These are phyloP conservation scores for Solanum hybrid DNA, from an alignment of 305 asterid species.

Conservation along the genomic window DNA sequence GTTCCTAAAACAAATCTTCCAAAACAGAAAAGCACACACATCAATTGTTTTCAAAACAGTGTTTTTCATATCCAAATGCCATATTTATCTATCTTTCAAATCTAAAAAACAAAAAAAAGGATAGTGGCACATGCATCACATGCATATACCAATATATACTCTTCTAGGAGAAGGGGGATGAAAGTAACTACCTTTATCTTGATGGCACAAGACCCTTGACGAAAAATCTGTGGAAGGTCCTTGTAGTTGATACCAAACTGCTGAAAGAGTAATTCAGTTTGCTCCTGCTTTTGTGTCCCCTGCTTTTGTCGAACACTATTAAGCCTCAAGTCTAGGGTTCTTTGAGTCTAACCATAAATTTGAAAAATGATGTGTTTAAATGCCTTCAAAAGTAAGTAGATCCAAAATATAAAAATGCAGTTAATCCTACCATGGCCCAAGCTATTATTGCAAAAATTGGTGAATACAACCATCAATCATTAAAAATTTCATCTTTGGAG, in stretches of 20 bases:
- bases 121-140: not conserved
- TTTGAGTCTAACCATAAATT: not conserved
- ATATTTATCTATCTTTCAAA: not conserved
- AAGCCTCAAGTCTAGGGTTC: not conserved
- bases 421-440: not conserved
- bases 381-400: not conserved
- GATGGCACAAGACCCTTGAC: slow-evolving; percentile 80
- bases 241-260: slow-evolving; percentile 33
- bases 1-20: not conserved
- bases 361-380: not conserved
- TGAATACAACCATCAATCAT: not conserved
- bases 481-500: too few species aligned
- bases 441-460: not conserved
- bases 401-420: not conserved
- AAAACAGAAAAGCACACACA: not conserved
- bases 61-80: not conserved
- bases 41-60: not conserved
- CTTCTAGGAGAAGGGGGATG: not conserved
- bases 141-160: not conserved
- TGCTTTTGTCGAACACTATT: slow-evolving; percentile 3
- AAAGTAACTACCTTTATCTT: slow-evolving; percentile 45
- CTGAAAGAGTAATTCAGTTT: slow-evolving; percentile 65
- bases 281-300: slow-evolving; percentile 65
- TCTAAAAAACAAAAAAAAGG: not conserved
- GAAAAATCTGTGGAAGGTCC: slow-evolving; percentile 53